Percentiles rank a stretch among this genome's conserved stretches.
Evolutionary conservation across 371 early-diverging fungal genomes (phyloP).

Genomic region (Agmasoma carcini): DNA sequence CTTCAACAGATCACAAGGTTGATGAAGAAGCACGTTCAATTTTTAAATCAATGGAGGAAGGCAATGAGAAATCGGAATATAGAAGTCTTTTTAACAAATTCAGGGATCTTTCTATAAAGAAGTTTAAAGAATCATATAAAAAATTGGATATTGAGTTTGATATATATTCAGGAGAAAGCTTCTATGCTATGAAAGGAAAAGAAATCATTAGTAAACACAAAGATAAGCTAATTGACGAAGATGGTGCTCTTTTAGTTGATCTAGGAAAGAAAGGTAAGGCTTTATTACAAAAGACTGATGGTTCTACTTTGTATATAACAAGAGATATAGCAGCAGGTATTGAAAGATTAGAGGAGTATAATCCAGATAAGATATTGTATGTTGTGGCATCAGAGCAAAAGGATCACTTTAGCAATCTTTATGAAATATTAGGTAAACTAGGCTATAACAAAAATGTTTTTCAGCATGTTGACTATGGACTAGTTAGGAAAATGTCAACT

Average conservation of each 20-base stretch:
- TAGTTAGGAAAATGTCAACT: slow-evolving; percentile 84
- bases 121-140: slow-evolving; percentile 76
- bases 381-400: slow-evolving; percentile 85
- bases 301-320: slow-evolving; percentile 83
- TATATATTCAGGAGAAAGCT: slow-evolving; percentile 90
- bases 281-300: slow-evolving; percentile 79
- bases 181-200: slow-evolving; percentile 65
- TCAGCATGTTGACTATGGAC: slow-evolving; percentile 83
- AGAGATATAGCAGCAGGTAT: slow-evolving; percentile 91
- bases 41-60: slow-evolving; percentile 89
- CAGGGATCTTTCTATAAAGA: slow-evolving; percentile 74
- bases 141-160: slow-evolving; percentile 84
- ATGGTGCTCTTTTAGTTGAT: slow-evolving; percentile 50
- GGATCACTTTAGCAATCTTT: slow-evolving; percentile 81
- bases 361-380: slow-evolving; percentile 82
- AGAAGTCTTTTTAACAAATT: slow-evolving; percentile 73
- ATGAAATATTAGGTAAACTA: slow-evolving; percentile 69
- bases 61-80: slow-evolving; percentile 57
- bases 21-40: slow-evolving; percentile 78
- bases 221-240: slow-evolving; percentile 46
- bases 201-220: slow-evolving; percentile 61
- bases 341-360: slow-evolving; percentile 70
- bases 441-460: slow-evolving; percentile 62
- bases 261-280: slow-evolving; percentile 40
- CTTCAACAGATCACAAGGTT: slow-evolving; percentile 59